These are phyloP conservation scores for Grosmannia huntii DNA, from an alignment of 2,329 filamentous ascomycete genomes.

Conservation along the genomic window DNA sequence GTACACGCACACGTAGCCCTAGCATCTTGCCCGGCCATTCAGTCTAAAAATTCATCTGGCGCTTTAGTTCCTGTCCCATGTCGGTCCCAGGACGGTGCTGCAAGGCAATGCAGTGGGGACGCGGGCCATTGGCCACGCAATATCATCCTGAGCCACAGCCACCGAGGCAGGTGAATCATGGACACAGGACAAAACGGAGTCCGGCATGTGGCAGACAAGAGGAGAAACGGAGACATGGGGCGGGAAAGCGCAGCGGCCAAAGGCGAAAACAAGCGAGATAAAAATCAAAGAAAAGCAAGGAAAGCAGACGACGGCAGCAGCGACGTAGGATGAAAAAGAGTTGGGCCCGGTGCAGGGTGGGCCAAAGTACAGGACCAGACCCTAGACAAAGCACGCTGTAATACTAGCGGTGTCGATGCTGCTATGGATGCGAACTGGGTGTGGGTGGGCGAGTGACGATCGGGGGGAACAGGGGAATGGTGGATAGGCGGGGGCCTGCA, in stretches of 20 bases:
- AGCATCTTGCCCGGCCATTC: not conserved
- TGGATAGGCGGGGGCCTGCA: not conserved
- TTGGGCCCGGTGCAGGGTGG: not conserved
- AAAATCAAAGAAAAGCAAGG: not conserved
- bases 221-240: not conserved
- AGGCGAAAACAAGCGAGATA: too few relatives aligned
- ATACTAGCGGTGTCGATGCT: conserved; percentile 2
- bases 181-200: too few relatives aligned
- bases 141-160: not conserved
- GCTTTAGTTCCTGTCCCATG: not conserved
- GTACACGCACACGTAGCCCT: not conserved
- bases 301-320: not conserved
- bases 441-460: not conserved
- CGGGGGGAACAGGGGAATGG: not conserved
- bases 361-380: not conserved
- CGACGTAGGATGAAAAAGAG: not conserved
- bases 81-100: not conserved
- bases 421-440: not conserved
- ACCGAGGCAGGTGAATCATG: too few relatives aligned
- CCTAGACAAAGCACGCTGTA: not conserved
- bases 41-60: not conserved
- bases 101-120: not conserved
- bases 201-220: too few relatives aligned
- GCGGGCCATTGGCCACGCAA: not conserved
- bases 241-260: not conserved